Evolutionary conservation across 495 filamentous ascomycete species (phyloP).

Genomic region (Oidiodendron maius): DNA sequence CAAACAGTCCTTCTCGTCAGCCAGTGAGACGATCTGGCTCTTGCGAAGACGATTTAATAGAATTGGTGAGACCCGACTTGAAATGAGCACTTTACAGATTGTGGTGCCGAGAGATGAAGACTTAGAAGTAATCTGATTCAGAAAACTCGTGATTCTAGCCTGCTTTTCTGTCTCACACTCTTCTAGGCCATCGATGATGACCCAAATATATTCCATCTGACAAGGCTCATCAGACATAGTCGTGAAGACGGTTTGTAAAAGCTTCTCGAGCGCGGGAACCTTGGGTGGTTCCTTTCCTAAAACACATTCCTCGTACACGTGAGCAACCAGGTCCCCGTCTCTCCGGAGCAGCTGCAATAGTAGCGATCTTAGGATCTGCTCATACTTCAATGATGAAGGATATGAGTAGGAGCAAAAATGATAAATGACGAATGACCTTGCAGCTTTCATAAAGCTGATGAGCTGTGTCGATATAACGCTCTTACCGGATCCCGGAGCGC

Average conservation of each 20-base stretch:
- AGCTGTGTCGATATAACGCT: slow-evolving; percentile 25
- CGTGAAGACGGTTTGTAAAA: slow-evolving; percentile 12
- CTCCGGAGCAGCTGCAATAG: slow-evolving; percentile 23
- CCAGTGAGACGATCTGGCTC: slow-evolving; percentile 19
- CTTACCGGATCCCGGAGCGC: slow-evolving; percentile 27
- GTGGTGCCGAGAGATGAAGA: neutral
- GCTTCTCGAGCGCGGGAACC: slow-evolving; percentile 15
- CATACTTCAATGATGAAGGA: slow-evolving; percentile 24
- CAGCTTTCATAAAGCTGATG: slow-evolving; percentile 13
- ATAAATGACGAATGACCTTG: slow-evolving; percentile 13
- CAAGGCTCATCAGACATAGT: slow-evolving; percentile 8
- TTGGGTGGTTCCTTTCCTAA: slow-evolving; percentile 12
- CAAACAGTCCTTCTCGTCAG: slow-evolving; percentile 23
- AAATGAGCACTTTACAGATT: slow-evolving; percentile 23
- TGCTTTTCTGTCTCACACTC: slow-evolving; percentile 26
- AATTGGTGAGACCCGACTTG: slow-evolving; percentile 12
- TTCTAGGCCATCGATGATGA: slow-evolving; percentile 27
- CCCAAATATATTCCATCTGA: slow-evolving; percentile 8
- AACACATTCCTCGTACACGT: slow-evolving; percentile 21
- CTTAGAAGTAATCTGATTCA: slow-evolving; percentile 12
- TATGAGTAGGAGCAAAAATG: slow-evolving; percentile 28
- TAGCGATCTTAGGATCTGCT: slow-evolving; percentile 25
- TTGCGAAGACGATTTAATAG: slow-evolving; percentile 9
- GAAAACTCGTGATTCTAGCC: slow-evolving; percentile 15
- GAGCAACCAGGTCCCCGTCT: slow-evolving; percentile 21